Base-by-base conservation (phyloP, 2,329 filamentous ascomycete species). In the Helotiales sp. region DNA sequence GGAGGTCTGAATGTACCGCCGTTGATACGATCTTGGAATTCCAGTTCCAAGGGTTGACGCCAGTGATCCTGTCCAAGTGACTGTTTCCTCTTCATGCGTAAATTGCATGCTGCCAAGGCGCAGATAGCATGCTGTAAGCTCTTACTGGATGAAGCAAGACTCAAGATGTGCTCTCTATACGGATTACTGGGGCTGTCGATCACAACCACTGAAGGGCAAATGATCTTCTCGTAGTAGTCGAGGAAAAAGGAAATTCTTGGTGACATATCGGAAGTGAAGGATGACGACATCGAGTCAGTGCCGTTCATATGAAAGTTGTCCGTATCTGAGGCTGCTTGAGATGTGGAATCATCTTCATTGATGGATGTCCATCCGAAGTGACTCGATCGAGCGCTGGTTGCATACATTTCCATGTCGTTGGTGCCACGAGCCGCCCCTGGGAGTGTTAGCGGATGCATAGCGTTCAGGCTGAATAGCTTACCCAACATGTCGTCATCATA, bases 51-150 rank as follows among this genome's bases (percentile, higher is more conserved):
- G 5, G 65, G 69, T 73, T 78, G 71, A 76, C 73, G 71, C 77
- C 67, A 77, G 72, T 81, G 73, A 76, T 70, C 66, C 59, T 83
- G 81, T 44, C 82, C 81, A 9, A 84, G 73, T 75, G 85, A 81
- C 71, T 89, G 75, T 80, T 81, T 84, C 74, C 86, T 81, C 72
- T 90, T 89, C 85, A 96, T 96, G 60, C 93, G 87, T 66, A 96
- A 78, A 72, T 96, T 96, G 77, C 93, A 96, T 10, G 90, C 89
- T 1, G 93, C 85, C 30, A 97, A 77, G 10, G 93, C 93, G 66
- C 93, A 95, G 67, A 97, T 92, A 53, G 93, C 93, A 73, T 96
- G 91, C 70, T 93, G 91, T n/a, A 97, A 77, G 64, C 90, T 92
- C 66, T 88, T 86, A 72, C 90, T 96, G 59, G 83, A 81, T 63